Evolutionary conservation across 805 yeast species (phyloP), one percentile per base, ranked within the genome.

Genomic region (Metschnikowia aberdeeniae): DNA sequence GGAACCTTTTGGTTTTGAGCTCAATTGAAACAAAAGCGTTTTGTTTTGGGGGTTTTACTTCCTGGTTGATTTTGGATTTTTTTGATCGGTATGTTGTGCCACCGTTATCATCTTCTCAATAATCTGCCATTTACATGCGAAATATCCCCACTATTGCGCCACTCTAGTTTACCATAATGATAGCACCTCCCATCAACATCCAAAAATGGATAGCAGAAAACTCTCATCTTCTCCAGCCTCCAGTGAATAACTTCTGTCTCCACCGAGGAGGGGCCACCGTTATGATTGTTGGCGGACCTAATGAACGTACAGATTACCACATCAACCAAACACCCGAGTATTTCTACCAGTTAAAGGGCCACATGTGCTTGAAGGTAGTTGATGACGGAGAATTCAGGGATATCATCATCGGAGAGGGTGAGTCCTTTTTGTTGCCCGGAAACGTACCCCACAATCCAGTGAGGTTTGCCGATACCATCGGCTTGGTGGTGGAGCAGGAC

Each of bases 261-360:
- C 96, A 90, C 64, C 73, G 89, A 39, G 96, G 95, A 5, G 97
- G 97, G 0, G 86, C 86, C 62, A 89, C 97, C 0, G 89, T 89
- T 31, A 90, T 90, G 97, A 82, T 89, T 42, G 95, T 90, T 1
- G 97, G 97, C 12, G 97, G 97, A 0, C 97, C 97, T 3, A 90
- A 90, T 62, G 95, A 84, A 58, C 74, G 97, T 46, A 89, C 96
- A 0, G 97, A 90, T 61, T 90, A 88, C 61, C 97, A 90, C 59
- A 79, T 90, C 40, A 90, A 90, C 60, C 95, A 88, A 56, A 90
- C 97, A 0, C 97, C 97, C 0, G 97, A 90, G 59, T 90, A 89
- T 79, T 90, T 90, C 63, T 82, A 84, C 66, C 92, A 86, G 73
- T 78, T 84, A 62, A 87, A 87, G 63, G 97, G 97, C 1, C 71